phyloP scores from a whole-genome alignment of 1,284 basidiomycete species.

The Pseudomicrostroma phylloplanum region DNA sequence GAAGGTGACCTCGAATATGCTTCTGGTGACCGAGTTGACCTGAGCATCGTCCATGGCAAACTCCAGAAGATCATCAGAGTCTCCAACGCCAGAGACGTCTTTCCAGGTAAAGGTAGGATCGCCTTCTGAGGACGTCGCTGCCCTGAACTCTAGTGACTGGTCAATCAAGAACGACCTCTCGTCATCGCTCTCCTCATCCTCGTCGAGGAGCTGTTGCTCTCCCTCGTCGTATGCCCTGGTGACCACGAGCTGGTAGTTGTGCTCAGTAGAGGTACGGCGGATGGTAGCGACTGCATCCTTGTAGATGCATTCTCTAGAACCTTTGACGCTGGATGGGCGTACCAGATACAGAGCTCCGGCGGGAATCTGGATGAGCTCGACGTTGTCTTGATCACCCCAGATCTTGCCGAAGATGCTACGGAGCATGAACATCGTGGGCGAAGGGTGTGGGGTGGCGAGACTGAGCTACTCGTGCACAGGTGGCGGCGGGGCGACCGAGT shows the following conservation, averaged over 20 bases:
- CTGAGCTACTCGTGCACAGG: no score
- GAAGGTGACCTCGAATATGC: slow-evolving; percentile 83
- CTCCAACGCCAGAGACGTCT: slow-evolving; percentile 58
- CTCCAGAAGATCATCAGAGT: slow-evolving; percentile 66
- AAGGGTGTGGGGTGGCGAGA: no score
- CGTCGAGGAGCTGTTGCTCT: slow-evolving; percentile 84
- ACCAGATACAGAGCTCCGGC: slow-evolving; percentile 86
- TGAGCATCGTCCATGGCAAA: slow-evolving; percentile 60
- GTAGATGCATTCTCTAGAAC: slow-evolving; percentile 94
- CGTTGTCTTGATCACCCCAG: slow-evolving; percentile 64
- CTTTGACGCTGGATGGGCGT: slow-evolving; percentile 80
- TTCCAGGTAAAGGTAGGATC: slow-evolving; percentile 55
- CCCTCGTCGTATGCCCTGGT: slow-evolving; percentile 92
- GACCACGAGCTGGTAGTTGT: slow-evolving; percentile 88
- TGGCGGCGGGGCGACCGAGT: no score
- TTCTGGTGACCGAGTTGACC: slow-evolving; percentile 75
- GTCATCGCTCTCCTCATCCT: slow-evolving; percentile 79
- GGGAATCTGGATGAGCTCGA: slow-evolving; percentile 76
- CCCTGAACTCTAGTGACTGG: slow-evolving; percentile 69
- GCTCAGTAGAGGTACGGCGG: slow-evolving; percentile 71
- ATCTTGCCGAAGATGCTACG: slow-evolving; percentile 85
- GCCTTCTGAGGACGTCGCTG: slow-evolving; percentile 46
- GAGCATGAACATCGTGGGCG: slow-evolving; percentile 64
- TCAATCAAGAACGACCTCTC: slow-evolving; percentile 87
- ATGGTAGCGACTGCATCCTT: slow-evolving; percentile 93